Evolutionary conservation across 2,329 filamentous ascomycete species (phyloP).

Genomic region (Aspergillus fijiensis): DNA sequence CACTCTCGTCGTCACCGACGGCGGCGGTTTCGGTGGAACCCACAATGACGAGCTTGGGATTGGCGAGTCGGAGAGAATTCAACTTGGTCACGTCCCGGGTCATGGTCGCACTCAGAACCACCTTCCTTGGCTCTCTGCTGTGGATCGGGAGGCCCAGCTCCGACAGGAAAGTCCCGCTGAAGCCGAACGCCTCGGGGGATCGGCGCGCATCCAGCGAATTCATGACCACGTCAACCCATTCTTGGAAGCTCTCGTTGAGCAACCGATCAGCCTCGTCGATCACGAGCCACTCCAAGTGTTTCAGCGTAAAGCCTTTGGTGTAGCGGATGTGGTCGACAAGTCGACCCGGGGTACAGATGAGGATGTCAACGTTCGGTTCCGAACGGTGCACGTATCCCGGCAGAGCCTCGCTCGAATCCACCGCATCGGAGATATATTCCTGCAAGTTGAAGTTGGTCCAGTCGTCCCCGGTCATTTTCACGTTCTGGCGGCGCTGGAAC

Average conservation of each 20-base stretch:
- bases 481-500: constrained; percentile 51
- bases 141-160: constrained; percentile 39
- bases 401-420: constrained; percentile 44
- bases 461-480: constrained; percentile 44
- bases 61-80: constrained; percentile 67
- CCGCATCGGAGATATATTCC: constrained; percentile 45
- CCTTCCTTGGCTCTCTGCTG: constrained; percentile 63
- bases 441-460: constrained; percentile 50
- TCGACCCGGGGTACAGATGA: constrained; percentile 88
- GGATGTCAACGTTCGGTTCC: constrained; percentile 76
- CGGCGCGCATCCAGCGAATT: constrained; percentile 56
- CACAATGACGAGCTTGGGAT: constrained; percentile 74
- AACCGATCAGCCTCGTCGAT: constrained; percentile 94
- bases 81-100: constrained; percentile 81
- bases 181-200: constrained; percentile 47
- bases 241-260: constrained; percentile 86
- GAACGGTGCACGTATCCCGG: constrained; percentile 63
- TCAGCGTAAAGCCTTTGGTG: constrained; percentile 77
- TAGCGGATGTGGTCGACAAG: constrained; percentile 86
- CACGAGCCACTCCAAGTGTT: constrained; percentile 80
- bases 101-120: constrained; percentile 90
- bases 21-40: constrained; percentile 51
- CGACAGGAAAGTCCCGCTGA: constrained; percentile 32
- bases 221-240: constrained; percentile 77
- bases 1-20: constrained; percentile 21